These are phyloP conservation scores for Cytospora piceicola DNA, from an alignment of 2,329 filamentous ascomycete genomes.

Conservation along the genomic window DNA sequence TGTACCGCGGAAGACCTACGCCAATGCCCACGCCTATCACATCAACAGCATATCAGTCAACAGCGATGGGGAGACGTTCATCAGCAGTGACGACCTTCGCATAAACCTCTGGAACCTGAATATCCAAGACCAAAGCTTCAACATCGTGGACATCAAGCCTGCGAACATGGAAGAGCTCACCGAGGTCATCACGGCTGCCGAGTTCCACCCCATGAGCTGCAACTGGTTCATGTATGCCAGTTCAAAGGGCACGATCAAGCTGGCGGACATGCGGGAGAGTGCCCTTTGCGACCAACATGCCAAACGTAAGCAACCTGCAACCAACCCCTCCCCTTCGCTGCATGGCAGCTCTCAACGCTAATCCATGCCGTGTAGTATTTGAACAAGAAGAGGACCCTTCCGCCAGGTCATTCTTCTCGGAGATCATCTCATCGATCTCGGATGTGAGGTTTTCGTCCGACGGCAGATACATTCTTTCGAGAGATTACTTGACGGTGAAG, in stretches of 20 bases:
- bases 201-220: slow-evolving; percentile 96
- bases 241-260: slow-evolving; percentile 97
- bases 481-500: slow-evolving; percentile 98
- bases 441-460: slow-evolving; percentile 97
- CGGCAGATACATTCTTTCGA: slow-evolving; percentile 93
- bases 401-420: slow-evolving; percentile 97
- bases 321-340: slow-evolving; percentile 19
- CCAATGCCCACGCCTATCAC: slow-evolving; percentile 98
- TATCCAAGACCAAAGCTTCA: slow-evolving; percentile 99
- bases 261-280: slow-evolving; percentile 97
- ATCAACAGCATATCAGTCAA: slow-evolving; percentile 99
- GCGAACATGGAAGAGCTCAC: slow-evolving; percentile 99
- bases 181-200: slow-evolving; percentile 96
- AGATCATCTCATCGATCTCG: slow-evolving; percentile 99
- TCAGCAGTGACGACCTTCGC: slow-evolving; percentile 95
- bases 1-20: slow-evolving; percentile 93
- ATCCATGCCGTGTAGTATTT: slow-evolving; percentile 67
- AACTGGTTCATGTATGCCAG: slow-evolving; percentile 99
- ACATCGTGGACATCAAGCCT: slow-evolving; percentile 99
- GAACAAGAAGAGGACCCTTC: slow-evolving; percentile 98
- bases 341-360: slow-evolving; percentile 1
- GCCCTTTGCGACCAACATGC: slow-evolving; percentile 94
- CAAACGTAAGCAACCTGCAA: slow-evolving; percentile 69
- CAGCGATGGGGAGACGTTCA: slow-evolving; percentile 98
- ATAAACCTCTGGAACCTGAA: slow-evolving; percentile 99